Percentiles rank a stretch among this genome's conserved stretches.
Conservation (phyloP, 441 rosid genomes). For the Biscutella laevigata region DNA sequence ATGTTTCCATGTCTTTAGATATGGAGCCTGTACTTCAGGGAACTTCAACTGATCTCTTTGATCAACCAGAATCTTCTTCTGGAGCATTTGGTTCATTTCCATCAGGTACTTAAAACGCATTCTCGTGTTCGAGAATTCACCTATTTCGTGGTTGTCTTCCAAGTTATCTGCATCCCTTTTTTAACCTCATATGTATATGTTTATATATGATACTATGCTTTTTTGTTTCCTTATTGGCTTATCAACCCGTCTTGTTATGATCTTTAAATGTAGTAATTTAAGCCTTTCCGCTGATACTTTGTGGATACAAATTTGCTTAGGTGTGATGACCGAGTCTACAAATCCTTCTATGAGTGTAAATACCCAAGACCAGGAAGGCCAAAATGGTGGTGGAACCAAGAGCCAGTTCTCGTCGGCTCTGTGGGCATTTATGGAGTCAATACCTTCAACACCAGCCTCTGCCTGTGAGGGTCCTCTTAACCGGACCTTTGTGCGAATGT, state of each 20-base stretch:
- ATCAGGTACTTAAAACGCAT: slow-evolving; percentile 49
- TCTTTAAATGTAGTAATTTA: slow-evolving; percentile 15
- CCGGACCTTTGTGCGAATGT: slow-evolving; percentile 70
- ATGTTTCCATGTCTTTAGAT: slow-evolving; percentile 57
- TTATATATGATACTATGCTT: background rate
- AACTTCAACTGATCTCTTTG: slow-evolving; percentile 10
- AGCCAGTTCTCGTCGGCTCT: slow-evolving; percentile 54
- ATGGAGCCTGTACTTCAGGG: slow-evolving; percentile 38
- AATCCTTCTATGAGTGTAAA: slow-evolving; percentile 19
- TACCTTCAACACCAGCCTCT: slow-evolving; percentile 76
- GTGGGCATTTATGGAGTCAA: slow-evolving; percentile 73
- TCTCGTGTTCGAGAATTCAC: slow-evolving; percentile 6
- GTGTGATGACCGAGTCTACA: slow-evolving; percentile 14
- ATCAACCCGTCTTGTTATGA: slow-evolving; percentile 27
- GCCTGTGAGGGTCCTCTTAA: slow-evolving; percentile 67
- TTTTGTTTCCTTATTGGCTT: slow-evolving; percentile 25
- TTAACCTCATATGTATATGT: too few species aligned
- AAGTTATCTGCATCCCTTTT: too few species aligned
- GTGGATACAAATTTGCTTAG: slow-evolving; percentile 14
- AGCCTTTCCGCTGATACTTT: slow-evolving; percentile 21
- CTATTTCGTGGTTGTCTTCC: background rate
- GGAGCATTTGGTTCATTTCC: slow-evolving; percentile 22
- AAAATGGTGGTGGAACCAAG: slow-evolving; percentile 27
- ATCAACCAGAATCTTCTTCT: slow-evolving; percentile 26
- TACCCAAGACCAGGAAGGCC: slow-evolving; percentile 20